A percentile compares a stretch with the other conserved stretches of the same genome.
These are phyloP conservation scores for Cardamine occulta DNA, from an alignment of 345 rosid species.

Conservation along the genomic window DNA sequence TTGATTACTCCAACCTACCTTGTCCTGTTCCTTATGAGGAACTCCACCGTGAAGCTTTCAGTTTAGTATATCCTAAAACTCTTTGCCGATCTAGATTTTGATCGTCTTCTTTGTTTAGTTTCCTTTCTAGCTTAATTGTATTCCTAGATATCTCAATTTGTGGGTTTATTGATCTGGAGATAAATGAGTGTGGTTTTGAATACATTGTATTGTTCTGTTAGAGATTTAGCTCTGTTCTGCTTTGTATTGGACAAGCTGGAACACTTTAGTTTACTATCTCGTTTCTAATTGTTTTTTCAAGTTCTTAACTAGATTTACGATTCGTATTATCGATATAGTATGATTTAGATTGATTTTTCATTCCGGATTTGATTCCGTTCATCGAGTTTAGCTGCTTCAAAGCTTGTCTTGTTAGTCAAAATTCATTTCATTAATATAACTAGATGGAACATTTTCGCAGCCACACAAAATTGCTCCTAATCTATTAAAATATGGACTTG, in stretches of 20 bases:
- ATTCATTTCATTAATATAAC: background rate
- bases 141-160: slow-evolving; percentile 1
- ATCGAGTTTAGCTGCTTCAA: background rate
- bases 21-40: slow-evolving; percentile 95
- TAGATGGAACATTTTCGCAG: background rate
- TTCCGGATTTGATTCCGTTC: background rate
- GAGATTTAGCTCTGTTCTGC: slow-evolving; percentile 15
- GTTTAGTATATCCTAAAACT: slow-evolving; percentile 48
- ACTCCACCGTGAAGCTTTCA: slow-evolving; percentile 88
- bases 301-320: slow-evolving; percentile 14
- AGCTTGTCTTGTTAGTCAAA: background rate
- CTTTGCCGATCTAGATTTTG: slow-evolving; percentile 9
- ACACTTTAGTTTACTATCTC: background rate
- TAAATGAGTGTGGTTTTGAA: slow-evolving; percentile 12
- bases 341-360: slow-evolving; percentile 4
- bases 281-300: background rate
- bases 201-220: slow-evolving; percentile 13
- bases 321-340: background rate
- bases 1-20: slow-evolving; percentile 76
- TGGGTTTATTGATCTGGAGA: slow-evolving; percentile 20
- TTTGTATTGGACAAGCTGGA: slow-evolving; percentile 1
- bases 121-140: background rate
- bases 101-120: background rate
- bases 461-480: background rate
- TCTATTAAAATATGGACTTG: background rate